phyloP scores from a whole-genome alignment of 2,329 filamentous ascomycete species.

The Aaosphaeria pasadenensis region DNA sequence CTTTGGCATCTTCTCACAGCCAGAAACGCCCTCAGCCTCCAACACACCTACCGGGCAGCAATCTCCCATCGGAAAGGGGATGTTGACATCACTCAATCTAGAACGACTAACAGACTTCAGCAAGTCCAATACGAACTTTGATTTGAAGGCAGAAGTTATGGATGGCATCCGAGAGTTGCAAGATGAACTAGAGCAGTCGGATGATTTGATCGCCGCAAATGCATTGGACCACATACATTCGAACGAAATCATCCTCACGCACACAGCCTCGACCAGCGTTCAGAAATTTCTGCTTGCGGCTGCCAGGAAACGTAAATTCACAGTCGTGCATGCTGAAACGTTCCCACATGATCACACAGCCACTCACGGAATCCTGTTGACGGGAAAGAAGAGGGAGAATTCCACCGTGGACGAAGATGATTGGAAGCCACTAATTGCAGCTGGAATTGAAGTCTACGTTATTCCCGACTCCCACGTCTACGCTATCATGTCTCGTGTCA shows the following conservation, averaged over 20 bases:
- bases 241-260: conserved; percentile 86
- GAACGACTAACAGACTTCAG: conserved; percentile 41
- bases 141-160: conserved; percentile 85
- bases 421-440: conserved; percentile 75
- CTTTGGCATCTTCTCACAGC: conserved; percentile 81
- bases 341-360: conserved; percentile 66
- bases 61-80: conserved; percentile 47
- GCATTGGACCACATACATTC: conserved; percentile 91
- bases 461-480: conserved; percentile 83
- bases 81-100: conserved; percentile 31
- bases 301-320: conserved; percentile 86
- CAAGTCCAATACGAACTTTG: conserved; percentile 48
- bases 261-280: conserved; percentile 81
- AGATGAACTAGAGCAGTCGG: conserved; percentile 88
- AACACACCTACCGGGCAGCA: conserved; percentile 52
- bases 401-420: conserved; percentile 51
- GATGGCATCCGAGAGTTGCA: conserved; percentile 94
- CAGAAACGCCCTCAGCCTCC: conserved; percentile 44
- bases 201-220: conserved; percentile 86
- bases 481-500: conserved; percentile 91
- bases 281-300: conserved; percentile 87
- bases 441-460: conserved; percentile 78
- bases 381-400: conserved; percentile 48
- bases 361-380: conserved; percentile 60
- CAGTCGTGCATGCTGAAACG: conserved; percentile 76